Conservation (phyloP, 2,329 filamentous ascomycete species). For the Polytolypa hystricis region DNA sequence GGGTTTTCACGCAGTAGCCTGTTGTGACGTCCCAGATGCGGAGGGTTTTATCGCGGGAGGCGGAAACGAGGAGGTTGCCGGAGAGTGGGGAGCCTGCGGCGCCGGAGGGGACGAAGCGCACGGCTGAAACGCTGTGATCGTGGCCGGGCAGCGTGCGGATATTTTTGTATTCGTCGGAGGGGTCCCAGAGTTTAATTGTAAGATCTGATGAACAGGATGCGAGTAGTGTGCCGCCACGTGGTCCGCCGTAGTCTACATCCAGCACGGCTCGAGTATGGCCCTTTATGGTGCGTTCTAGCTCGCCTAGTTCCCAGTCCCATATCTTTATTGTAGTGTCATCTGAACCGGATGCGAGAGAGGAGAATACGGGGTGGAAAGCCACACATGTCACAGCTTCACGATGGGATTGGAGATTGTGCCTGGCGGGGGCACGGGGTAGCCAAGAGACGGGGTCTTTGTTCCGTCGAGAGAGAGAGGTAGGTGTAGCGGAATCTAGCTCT, state of each 20-base stretch:
- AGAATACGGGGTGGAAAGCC: constrained; percentile 87
- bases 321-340: constrained; percentile 94
- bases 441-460: constrained; percentile 78
- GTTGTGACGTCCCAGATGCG: constrained; percentile 89
- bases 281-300: constrained; percentile 81
- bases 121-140: constrained; percentile 80
- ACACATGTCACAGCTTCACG: constrained; percentile 72
- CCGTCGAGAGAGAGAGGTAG: constrained; percentile 61
- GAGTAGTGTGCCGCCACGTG: constrained; percentile 64
- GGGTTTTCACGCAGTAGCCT: constrained; percentile 84
- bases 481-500: constrained; percentile 76
- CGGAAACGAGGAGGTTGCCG: constrained; percentile 75
- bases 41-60: constrained; percentile 73
- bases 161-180: constrained; percentile 86
- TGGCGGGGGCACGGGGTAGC: constrained; percentile 72
- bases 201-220: constrained; percentile 80
- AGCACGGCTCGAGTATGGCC: constrained; percentile 82
- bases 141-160: constrained; percentile 83
- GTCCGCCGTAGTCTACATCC: constrained; percentile 83
- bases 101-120: constrained; percentile 78
- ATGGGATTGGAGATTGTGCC: constrained; percentile 75
- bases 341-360: constrained; percentile 77
- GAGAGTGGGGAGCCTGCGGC: constrained; percentile 67
- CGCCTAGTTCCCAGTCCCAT: constrained; percentile 92
- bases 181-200: constrained; percentile 93